Percentiles rank a stretch among this genome's conserved stretches.
Evolutionary conservation across 2,329 filamentous ascomycete genomes (phyloP).

Genomic region (Trichoderma sp.): DNA sequence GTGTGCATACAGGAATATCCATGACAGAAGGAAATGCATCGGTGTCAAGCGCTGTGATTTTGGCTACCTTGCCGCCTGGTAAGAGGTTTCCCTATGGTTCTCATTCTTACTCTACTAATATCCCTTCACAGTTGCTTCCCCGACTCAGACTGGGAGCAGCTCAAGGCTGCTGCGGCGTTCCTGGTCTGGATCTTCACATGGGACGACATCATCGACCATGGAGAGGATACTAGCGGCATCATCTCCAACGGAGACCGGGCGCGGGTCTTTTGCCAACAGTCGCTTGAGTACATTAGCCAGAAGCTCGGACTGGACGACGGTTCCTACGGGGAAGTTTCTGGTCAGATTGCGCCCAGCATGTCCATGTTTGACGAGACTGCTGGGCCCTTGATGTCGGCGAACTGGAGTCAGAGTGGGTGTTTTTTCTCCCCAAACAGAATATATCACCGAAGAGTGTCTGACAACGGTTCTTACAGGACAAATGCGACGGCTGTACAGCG

Average conservation of each 20-base stretch:
- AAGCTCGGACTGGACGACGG: neutral
- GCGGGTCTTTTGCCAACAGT: constrained; percentile 3
- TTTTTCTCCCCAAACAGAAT: too few relatives aligned
- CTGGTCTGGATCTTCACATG: constrained; percentile 21
- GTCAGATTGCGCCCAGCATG: neutral
- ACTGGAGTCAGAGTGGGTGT: constrained; percentile 2
- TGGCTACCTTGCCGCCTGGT: constrained; percentile 16
- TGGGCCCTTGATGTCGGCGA: neutral
- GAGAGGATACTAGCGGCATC: neutral
- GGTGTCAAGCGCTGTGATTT: constrained; percentile 16
- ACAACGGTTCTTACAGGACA: neutral
- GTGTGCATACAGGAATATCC: neutral
- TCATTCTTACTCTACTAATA: neutral
- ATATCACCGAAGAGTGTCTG: too few relatives aligned
- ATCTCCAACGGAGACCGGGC: neutral
- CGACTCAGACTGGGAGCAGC: constrained; percentile 10
- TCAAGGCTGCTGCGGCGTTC: constrained; percentile 4
- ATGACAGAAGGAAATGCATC: neutral
- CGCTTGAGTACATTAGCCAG: neutral
- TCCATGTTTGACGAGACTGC: constrained; percentile 5
- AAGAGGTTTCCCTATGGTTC: neutral
- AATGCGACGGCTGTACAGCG: neutral
- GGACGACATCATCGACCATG: constrained; percentile 19
- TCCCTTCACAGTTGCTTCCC: neutral
- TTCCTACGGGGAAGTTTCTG: too few relatives aligned